Conservation (phyloP, 768 basidiomycete species). For the Trametes cinnabarina region DNA sequence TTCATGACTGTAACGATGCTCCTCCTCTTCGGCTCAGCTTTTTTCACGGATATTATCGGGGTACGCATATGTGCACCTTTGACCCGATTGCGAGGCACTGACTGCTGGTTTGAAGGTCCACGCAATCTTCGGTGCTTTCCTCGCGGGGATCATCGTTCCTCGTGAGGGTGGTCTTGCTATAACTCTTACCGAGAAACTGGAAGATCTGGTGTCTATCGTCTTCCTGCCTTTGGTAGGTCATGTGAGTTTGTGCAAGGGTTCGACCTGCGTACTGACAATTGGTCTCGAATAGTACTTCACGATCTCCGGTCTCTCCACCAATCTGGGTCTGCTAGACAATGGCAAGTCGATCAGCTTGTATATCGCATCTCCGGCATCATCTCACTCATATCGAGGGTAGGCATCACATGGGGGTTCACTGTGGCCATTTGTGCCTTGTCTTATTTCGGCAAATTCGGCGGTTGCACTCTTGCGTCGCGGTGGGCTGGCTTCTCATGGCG, state of each 20-base stretch:
- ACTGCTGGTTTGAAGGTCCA: slow-evolving; percentile 42
- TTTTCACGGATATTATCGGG: slow-evolving; percentile 92
- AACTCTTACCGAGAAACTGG: slow-evolving; percentile 90
- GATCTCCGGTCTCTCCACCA: slow-evolving; percentile 83
- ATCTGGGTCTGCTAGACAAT: slow-evolving; percentile 79
- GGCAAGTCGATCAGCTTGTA: slow-evolving; percentile 37
- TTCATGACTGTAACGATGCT: slow-evolving; percentile 88
- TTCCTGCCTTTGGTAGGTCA: slow-evolving; percentile 77
- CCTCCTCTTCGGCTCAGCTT: slow-evolving; percentile 80
- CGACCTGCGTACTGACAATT: background rate
- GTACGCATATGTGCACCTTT: slow-evolving; percentile 25
- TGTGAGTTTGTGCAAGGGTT: background rate
- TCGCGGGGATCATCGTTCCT: slow-evolving; percentile 80
- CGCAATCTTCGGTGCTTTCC: slow-evolving; percentile 89
- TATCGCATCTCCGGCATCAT: background rate
- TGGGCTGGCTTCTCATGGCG: slow-evolving; percentile 72
- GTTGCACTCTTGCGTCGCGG: slow-evolving; percentile 70
- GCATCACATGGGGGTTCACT: slow-evolving; percentile 85
- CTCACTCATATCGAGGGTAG: slow-evolving; percentile 30
- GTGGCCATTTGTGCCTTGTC: slow-evolving; percentile 76
- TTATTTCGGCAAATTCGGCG: slow-evolving; percentile 87
- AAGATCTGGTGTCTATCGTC: slow-evolving; percentile 89
- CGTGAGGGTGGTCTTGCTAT: slow-evolving; percentile 86
- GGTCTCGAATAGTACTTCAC: slow-evolving; percentile 75
- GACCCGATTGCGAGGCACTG: background rate